Evolutionary conservation across 345 rosid genomes (phyloP), one percentile per base, ranked within the genome.

Genomic region (Gossypium herbaceum): DNA sequence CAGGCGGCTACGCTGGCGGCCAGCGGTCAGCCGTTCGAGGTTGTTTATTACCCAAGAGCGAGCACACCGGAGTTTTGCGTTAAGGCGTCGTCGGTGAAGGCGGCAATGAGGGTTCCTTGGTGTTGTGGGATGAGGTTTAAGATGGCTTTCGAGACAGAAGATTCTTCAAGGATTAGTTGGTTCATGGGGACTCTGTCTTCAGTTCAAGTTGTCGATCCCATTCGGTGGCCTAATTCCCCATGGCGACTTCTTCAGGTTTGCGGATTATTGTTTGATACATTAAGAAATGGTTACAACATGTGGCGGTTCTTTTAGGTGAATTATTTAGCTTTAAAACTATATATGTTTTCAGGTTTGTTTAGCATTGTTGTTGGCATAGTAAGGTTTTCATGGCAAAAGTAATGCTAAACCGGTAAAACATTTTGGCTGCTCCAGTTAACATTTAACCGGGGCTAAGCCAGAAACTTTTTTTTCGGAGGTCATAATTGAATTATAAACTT

Each of bases 241-340:
- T 95, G 99, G 99, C 86, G 96, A 55, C 93, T 93, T 78, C 94
- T 95, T n/a, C 98, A 90, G 99, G 98, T 93, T 58, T 34, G 41
- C 7, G 7, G 41, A 5, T 34, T 34, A 34, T 34, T 4, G 0
- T 34, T 34, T 34, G 41, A 34, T 34, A 34, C 41, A 34, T 34
- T 34, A 34, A 34, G 41, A 34, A 34, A 34, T 34, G 41, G 41
- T 34, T 34, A 34, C 41, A 34, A 34, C 41, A 34, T 34, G 41
- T 34, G 7, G 41, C 41, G 7, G 41, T 34, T 34, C 7, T 34
- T 34, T 34, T 22, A 7, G 54, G 34, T 66, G 71, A 67, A 47
- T 45, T 47, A 7, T 12, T 12, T n/a, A 67, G 55, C 71, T 67
- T 66, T 66, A 12, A 15, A 19, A 11, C 24, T n/a, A 43, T 2